Percentiles rank a stretch among this genome's conserved stretches.
Conservation (phyloP, 192 early-diverging fungal species). For the Rhizophagus prolifer region DNA sequence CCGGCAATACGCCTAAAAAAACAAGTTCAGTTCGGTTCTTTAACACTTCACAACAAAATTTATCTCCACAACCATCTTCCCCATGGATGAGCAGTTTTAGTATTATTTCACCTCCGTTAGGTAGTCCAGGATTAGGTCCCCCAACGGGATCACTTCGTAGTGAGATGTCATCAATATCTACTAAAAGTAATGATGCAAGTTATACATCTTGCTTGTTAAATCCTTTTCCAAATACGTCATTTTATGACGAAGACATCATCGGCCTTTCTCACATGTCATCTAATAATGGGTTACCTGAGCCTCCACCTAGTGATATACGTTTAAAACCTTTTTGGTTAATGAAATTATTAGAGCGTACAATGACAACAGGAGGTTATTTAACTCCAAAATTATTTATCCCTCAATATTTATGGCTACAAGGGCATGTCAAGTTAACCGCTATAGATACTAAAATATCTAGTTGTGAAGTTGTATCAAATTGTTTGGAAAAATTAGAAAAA, state of each 20-base stretch:
- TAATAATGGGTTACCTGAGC: conserved; percentile 19
- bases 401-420: conserved; percentile 41
- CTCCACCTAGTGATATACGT: conserved; percentile 36
- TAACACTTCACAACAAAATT: background rate
- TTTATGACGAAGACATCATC: background rate
- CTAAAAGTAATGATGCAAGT: conserved; percentile 15
- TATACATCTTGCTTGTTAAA: background rate
- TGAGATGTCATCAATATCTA: conserved; percentile 1
- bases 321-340: conserved; percentile 46
- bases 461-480: conserved; percentile 35
- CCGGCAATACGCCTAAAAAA: conserved; percentile 12
- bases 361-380: conserved; percentile 42
- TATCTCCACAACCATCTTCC: conserved; percentile 1
- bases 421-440: conserved; percentile 36
- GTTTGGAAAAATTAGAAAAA: conserved; percentile 33
- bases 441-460: conserved; percentile 40
- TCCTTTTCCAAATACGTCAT: conserved; percentile 1
- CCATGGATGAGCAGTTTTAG: conserved; percentile 18
- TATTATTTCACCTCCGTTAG: conserved; percentile 6
- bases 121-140: conserved; percentile 11
- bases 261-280: background rate
- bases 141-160: background rate
- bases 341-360: conserved; percentile 40
- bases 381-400: conserved; percentile 46
- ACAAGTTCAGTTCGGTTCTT: background rate